These are phyloP conservation scores for Suhomyces maxii DNA, from an alignment of 1,139 yeast genomes.

Conservation along the genomic window DNA sequence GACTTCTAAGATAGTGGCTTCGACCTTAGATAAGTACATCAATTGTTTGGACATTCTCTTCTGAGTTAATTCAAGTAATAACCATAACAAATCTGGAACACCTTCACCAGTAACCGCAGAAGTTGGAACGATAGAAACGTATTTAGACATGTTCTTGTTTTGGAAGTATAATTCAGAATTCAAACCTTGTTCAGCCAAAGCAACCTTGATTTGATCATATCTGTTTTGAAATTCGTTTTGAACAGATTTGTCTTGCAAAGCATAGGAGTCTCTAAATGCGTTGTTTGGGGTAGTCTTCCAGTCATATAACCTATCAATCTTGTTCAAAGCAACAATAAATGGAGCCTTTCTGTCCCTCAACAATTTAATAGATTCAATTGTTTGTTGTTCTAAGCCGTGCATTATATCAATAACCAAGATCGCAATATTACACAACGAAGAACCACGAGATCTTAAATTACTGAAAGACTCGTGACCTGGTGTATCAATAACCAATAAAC, in stretches of 20 bases:
- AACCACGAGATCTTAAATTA: conserved; percentile 97
- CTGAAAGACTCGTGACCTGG: conserved; percentile 99
- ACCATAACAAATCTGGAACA: conserved; percentile 97
- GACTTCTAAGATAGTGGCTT: conserved; percentile 96
- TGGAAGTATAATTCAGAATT: conserved; percentile 95
- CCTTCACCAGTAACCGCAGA: conserved; percentile 99
- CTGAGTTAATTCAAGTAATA: conserved; percentile 91
- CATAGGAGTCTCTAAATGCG: conserved; percentile 91
- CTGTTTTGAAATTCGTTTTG: conserved; percentile 91
- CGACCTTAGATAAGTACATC: conserved; percentile 90
- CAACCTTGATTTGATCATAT: conserved; percentile 80
- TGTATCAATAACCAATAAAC: conserved; percentile 92
- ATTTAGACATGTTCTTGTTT: conserved; percentile 88
- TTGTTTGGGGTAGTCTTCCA: conserved; percentile 91
- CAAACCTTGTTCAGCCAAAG: conserved; percentile 96
- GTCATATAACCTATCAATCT: conserved; percentile 94
- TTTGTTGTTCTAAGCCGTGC: conserved; percentile 99
- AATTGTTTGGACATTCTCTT: conserved; percentile 98
- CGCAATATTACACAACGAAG: conserved; percentile 98
- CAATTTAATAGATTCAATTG: conserved; percentile 87
- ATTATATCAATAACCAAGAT: conserved; percentile 96
- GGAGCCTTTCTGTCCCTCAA: conserved; percentile 98
- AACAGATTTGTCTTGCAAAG: conserved; percentile 78
- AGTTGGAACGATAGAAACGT: conserved; percentile 95
- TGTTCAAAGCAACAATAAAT: conserved; percentile 92